Evolutionary conservation across 2,329 filamentous ascomycete species (phyloP), one percentile per base, ranked within the genome.

Genomic region (Cercospora sp.): DNA sequence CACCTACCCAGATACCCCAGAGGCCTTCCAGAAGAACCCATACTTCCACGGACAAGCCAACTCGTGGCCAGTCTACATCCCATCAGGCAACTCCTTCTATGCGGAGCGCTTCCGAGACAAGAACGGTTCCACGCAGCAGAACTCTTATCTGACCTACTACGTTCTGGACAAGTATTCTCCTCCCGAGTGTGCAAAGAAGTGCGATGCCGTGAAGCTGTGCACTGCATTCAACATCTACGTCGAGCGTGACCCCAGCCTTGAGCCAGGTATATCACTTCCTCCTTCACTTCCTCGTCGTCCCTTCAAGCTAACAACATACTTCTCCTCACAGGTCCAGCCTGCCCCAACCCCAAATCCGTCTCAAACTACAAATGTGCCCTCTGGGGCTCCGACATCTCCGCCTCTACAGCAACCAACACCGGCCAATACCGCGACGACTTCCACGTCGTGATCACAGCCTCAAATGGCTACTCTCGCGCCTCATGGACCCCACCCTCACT

Each of bases 341-440:
- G 76, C 72, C 72, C 74, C 7, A 73, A 75, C 68, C 76, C 75
- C 21, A 60, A 71, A 16, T 74, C 72, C 24, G 74, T 77, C 59
- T 73, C 75, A 53, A 77, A 76, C 71, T 77, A 73, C 73, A 78
- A 78, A 69, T 78, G 77, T 68, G 74, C 76, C 5, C 73, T 78
- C 65, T 78, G 76, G 76, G 75, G 77, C 34, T 77, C 77, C 57
- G 70, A 69, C 45, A 73, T 79, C 67, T 70, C 71, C 40, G 63
- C 71, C 13, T 49, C 63, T 1, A 62, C 71, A 12, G 75, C 74
- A 9, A 75, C 72, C 66, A 77, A 76, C 70, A 63, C 58, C 28
- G 75, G 74, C 28, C 69, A 74, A 60, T 73, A 68, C 61, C 73
- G 61, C 37, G 65, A 72, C 37, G 53, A 75, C 24, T 75, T 75